Conservation (phyloP, 225 moss, liverwort and hornwort species). For the Climacium dendroides region DNA sequence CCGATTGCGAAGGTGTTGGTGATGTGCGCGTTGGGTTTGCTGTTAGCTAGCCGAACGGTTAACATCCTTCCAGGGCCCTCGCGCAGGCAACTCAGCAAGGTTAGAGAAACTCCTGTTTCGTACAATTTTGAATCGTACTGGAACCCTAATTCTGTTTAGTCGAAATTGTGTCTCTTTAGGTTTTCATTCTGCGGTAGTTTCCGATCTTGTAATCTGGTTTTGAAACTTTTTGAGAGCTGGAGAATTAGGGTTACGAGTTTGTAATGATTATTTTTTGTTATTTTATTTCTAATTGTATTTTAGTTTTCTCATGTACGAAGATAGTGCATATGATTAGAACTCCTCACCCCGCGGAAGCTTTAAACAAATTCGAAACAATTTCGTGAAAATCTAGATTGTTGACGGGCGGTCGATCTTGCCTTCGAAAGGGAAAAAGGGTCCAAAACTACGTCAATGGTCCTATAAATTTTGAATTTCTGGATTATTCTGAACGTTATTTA, state of each 20-base stretch:
- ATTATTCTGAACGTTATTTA: not conserved
- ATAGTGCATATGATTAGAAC: not conserved
- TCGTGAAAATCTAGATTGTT: not conserved
- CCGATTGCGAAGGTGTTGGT: constrained; percentile 88
- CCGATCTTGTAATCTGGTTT: not conserved
- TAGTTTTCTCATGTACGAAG: not conserved
- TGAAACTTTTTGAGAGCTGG: not conserved
- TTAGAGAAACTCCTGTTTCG: not conserved
- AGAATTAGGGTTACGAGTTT: not conserved
- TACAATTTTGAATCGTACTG: not conserved
- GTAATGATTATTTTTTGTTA: not conserved
- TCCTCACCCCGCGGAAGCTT: not conserved
- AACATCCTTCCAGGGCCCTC: constrained; percentile 56
- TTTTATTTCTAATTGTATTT: not conserved
- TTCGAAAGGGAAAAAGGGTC: not conserved
- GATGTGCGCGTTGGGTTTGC: constrained; percentile 69
- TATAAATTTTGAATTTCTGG: not conserved
- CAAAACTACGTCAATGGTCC: not conserved
- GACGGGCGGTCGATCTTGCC: not conserved
- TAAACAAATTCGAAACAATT: not conserved
- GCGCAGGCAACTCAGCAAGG: constrained; percentile 82
- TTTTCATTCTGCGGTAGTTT: not conserved
- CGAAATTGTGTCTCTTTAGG: not conserved
- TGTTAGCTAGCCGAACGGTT: constrained; percentile 52
- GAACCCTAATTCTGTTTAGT: not conserved